Evolutionary conservation across 2,329 filamentous ascomycete species (phyloP), one percentile per base, ranked within the genome.

Genomic region (Claviceps cyperi): DNA sequence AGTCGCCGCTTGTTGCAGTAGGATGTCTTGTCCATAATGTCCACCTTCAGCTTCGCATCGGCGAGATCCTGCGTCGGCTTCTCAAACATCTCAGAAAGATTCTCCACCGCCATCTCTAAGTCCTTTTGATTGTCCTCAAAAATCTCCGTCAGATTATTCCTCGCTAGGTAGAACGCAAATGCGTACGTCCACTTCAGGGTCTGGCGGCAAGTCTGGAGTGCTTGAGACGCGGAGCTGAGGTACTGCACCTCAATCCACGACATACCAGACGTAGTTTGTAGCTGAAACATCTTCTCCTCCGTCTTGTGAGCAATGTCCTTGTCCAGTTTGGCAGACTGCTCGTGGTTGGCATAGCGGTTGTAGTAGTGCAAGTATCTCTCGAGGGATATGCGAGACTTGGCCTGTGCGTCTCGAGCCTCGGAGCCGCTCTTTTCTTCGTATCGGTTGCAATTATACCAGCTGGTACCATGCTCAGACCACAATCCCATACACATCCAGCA

Each of bases 401-500:
- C 88, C 64, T 98, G 92, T 1, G 88, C 89, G 64, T 94, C 89
- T 37, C 92, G 78, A 4, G 92, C 92, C 51, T 96, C 90, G 0
- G 81, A 75, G 2, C 92, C 92, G 56, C 87, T 94, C 75, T 92
- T 96, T 70, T 97, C 92, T 63, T 98, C 92, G 60, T 84, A 98
- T 8, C 92, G 78, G 64, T 95, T 98, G 76, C 92, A 98, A 67
- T 95, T 98, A 73, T 98, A 98, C 92, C 92, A 98, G 68, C 88
- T 95, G 3, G 91, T 98, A 55, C 92, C 92, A 64, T 98, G 92
- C 67, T 98, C 92, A 1, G 89, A 94, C 92, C 92, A 98, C 1
- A 95, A 73, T 0, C 92, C 92, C 92, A 98, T 98, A 62, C 92
- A 98, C 86, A 98, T 97, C 92, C 92, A 98, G 70, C 92, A 98